Evolutionary conservation across 176 grass and related monocot genomes (phyloP).

Genomic region (Microstegium vimineum): DNA sequence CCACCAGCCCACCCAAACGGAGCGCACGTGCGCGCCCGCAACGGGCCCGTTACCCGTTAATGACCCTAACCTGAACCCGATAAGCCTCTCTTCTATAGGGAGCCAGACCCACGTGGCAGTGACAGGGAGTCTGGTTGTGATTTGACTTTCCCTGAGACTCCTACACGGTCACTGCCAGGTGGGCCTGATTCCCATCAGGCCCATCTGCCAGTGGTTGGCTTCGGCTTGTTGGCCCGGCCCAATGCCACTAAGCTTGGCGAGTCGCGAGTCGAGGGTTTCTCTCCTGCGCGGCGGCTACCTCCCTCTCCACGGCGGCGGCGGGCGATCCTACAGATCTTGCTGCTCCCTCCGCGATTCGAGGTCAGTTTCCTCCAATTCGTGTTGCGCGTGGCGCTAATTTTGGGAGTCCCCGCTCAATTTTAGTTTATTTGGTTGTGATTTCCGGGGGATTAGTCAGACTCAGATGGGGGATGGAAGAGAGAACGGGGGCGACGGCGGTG

Average conservation of each 20-base stretch:
- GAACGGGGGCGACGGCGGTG: too few species aligned
- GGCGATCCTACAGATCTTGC: not conserved
- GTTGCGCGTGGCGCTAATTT: not conserved
- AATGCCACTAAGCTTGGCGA: not conserved
- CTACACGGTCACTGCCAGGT: not conserved
- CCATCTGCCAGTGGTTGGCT: not conserved
- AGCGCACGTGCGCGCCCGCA: not conserved
- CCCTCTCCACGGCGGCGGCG: not conserved
- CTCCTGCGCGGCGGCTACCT: slow-evolving; percentile 16
- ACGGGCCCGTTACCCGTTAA: not conserved
- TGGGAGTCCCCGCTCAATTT: not conserved
- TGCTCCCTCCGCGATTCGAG: not conserved
- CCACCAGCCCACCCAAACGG: not conserved
- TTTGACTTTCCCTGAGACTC: not conserved
- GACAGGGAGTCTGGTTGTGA: too few species aligned
- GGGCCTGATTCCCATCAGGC: not conserved
- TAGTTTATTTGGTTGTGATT: not conserved
- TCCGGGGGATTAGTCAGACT: not conserved
- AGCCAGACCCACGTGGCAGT: too few species aligned
- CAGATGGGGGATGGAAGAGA: slow-evolving; percentile 21
- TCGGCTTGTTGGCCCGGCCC: not conserved
- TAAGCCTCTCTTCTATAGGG: not conserved
- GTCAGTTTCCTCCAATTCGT: not conserved
- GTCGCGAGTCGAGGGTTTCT: slow-evolving; percentile 18
- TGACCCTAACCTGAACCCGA: not conserved